Evolutionary conservation across 345 rosid species (phyloP).

Genomic region (Cardiospermum halicacabum): DNA sequence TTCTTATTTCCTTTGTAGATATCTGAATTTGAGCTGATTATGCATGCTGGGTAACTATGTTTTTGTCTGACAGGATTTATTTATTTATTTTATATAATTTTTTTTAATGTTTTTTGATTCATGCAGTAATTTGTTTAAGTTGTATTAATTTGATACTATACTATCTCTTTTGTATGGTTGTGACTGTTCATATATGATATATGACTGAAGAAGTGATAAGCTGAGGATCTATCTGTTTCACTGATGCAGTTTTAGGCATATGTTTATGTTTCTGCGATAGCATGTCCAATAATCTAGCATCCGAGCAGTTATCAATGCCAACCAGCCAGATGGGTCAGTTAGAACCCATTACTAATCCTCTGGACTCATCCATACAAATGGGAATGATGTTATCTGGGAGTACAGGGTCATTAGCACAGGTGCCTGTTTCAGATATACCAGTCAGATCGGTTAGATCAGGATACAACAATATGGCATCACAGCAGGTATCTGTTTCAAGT

Average conservation of each 20-base stretch:
- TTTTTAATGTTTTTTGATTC: too few species aligned
- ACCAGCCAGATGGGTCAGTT: constrained; percentile 39
- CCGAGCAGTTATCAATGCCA: constrained; percentile 37
- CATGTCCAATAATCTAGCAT: constrained; percentile 53
- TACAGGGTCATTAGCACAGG: constrained; percentile 23
- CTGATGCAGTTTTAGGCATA: constrained; percentile 21
- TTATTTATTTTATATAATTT: too few species aligned
- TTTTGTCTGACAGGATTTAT: background rate
- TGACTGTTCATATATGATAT: too few species aligned
- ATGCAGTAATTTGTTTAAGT: background rate
- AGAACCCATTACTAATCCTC: constrained; percentile 32
- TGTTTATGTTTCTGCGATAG: constrained; percentile 19
- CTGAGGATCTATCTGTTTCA: constrained; percentile 7
- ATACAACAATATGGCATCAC: constrained; percentile 20
- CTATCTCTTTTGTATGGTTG: background rate
- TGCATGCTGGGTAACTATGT: background rate
- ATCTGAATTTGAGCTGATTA: background rate
- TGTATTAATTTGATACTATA: background rate
- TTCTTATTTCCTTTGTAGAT: background rate
- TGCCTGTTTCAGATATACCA: constrained; percentile 26
- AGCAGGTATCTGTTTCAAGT: constrained; percentile 22
- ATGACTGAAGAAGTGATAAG: background rate
- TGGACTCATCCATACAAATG: constrained; percentile 37
- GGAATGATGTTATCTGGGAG: constrained; percentile 28
- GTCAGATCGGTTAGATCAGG: constrained; percentile 29